Conservation (phyloP, 2,329 filamentous ascomycete species). For the Colletotrichum spinosum region DNA sequence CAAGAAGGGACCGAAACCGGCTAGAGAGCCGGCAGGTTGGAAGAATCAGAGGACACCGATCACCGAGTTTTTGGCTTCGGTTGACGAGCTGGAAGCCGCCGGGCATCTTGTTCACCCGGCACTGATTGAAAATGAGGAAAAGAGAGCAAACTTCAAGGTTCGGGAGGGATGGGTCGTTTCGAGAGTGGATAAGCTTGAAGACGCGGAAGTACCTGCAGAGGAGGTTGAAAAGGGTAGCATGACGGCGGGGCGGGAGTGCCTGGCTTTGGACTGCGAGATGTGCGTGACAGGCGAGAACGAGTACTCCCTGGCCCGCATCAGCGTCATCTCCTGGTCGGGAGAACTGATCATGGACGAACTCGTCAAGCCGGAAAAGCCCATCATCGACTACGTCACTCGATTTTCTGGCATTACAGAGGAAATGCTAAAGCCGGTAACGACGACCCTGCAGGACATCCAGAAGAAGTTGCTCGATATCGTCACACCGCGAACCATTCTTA, state of each 20-base stretch:
- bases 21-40: conserved; percentile 73
- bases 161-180: conserved; percentile 88
- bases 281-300: conserved; percentile 85
- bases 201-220: conserved; percentile 74
- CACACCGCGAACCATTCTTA: conserved; percentile 76
- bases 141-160: conserved; percentile 61
- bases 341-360: conserved; percentile 86
- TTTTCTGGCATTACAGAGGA: conserved; percentile 93
- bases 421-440: conserved; percentile 86
- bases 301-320: conserved; percentile 89
- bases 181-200: conserved; percentile 72
- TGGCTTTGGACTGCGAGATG: conserved; percentile 97
- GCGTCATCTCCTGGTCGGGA: conserved; percentile 87
- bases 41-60: conserved; percentile 84
- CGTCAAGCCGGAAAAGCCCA: conserved; percentile 89
- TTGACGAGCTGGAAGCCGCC: conserved; percentile 82
- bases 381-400: conserved; percentile 90
- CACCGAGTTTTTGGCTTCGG: conserved; percentile 79
- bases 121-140: conserved; percentile 71
- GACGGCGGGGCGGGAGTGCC: conserved; percentile 81
- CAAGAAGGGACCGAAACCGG: conserved; percentile 69
- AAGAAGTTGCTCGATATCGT: conserved; percentile 78
- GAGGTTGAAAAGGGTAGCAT: conserved; percentile 85
- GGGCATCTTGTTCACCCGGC: conserved; percentile 88
- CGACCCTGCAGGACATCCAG: conserved; percentile 86